Base-by-base conservation (phyloP, 345 rosid genomes). In the Eucalyptus sideroxylon region DNA sequence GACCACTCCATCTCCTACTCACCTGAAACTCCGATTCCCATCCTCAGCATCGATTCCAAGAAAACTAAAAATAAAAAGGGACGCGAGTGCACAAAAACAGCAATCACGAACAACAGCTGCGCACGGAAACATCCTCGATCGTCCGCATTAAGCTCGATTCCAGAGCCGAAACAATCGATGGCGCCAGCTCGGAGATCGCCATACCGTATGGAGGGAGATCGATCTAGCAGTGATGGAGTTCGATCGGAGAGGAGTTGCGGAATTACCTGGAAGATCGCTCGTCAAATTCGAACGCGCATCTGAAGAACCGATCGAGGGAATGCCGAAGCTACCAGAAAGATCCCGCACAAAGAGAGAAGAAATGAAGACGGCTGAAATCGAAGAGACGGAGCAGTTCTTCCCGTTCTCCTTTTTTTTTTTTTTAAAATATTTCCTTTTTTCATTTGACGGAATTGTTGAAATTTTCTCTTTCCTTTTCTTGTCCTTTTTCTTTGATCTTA, bases 1-100 rank as follows among this genome's bases (percentile, higher is more conserved):
- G 96, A 89, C 99, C 99, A 98, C 96, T 98, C 99, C 99, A 98
- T 98, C 6, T n/a, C 89, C 89, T 40, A 37, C 40, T 16, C 19
- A 50, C 42, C 55, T 56, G 9, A 50, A 87, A 67, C 21, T 16
- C 51, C 45, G 51, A 72, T 37, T 72, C 83, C 83, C 51, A 86
- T 86, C 86, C 49, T 55, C 86, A 31, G 27, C 13, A 30, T 50
- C 44, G 60, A 31, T 51, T 11, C 27, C 1, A 51, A 16, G 53
- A 72, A 19, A 19, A 37, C 0, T 50, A 15, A 50, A 50, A n/a
- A n/a, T n/a, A n/a, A n/a, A 11, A 21, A 11, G 15, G 83, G 69
- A 72, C 83, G 27, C 26, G 45, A 40, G 11, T 11, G 83, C 83
- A 6, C 83, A 72, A 37, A 69, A 31, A 69, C 81, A 34, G 24